These are phyloP conservation scores for Saccharomycopsis fermentans DNA, from an alignment of 805 yeast species.

Conservation along the genomic window DNA sequence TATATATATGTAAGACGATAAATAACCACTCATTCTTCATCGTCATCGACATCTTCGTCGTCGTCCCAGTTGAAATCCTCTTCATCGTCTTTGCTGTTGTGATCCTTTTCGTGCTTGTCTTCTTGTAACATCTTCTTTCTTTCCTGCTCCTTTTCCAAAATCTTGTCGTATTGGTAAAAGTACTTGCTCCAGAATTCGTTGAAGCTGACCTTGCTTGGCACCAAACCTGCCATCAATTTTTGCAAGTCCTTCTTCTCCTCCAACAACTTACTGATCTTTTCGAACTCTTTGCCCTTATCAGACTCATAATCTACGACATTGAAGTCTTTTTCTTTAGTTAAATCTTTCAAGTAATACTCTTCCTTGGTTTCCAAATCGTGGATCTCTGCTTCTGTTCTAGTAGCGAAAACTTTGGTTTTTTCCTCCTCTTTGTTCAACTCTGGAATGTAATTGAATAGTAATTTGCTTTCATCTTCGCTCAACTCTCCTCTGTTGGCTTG, in stretches of 20 bases:
- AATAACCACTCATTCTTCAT: conserved; percentile 3
- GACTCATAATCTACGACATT: conserved; percentile 26
- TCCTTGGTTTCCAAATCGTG: conserved; percentile 42
- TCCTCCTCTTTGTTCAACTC: conserved; percentile 23
- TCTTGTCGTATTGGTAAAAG: conserved; percentile 41
- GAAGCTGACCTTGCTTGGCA: conserved; percentile 53
- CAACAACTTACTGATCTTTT: conserved; percentile 40
- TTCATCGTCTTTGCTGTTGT: conserved; percentile 39
- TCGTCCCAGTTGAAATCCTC: conserved; percentile 32
- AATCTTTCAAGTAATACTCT: conserved; percentile 30
- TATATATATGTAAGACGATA: too few species aligned
- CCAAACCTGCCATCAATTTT: conserved; percentile 48
- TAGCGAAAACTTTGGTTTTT: conserved; percentile 31
- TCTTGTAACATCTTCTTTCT: conserved; percentile 52
- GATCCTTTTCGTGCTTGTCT: conserved; percentile 41
- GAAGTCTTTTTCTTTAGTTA: conserved; percentile 28
- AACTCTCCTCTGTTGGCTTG: conserved; percentile 22
- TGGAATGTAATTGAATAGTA: conserved; percentile 36
- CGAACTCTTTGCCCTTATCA: conserved; percentile 32
- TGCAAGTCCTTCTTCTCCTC: conserved; percentile 41
- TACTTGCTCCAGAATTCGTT: conserved; percentile 68
- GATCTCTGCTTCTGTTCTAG: conserved; percentile 56
- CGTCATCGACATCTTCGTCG: conserved; percentile 27
- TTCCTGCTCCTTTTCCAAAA: conserved; percentile 52
- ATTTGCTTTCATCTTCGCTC: conserved; percentile 29